These are phyloP conservation scores for Cardamine resedifolia DNA, from an alignment of 345 rosid genomes.

Conservation along the genomic window DNA sequence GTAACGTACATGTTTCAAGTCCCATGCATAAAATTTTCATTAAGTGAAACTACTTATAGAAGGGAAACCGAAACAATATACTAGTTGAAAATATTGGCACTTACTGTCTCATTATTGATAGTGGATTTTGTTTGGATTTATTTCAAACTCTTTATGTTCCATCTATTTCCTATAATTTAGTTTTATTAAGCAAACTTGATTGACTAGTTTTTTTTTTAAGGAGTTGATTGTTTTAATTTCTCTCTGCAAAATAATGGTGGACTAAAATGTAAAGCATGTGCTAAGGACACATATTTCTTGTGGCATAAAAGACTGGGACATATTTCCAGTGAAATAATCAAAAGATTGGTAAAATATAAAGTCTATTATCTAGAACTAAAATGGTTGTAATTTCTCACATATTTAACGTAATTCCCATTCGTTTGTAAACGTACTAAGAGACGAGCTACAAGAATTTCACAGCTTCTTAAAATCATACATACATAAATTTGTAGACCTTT, in stretches of 20 bases:
- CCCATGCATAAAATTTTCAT: no score
- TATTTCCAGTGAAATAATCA: background rate
- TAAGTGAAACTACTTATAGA: no score
- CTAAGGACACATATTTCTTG: background rate
- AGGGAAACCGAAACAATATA: background rate
- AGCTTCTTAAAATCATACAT: constrained; percentile 8
- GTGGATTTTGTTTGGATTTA: no score
- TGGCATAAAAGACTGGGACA: constrained; percentile 6
- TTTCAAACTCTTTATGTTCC: no score
- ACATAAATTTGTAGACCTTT: constrained; percentile 4
- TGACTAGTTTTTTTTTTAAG: background rate
- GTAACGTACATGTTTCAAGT: no score
- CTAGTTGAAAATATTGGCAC: background rate
- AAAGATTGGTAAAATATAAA: background rate
- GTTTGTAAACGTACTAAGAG: constrained; percentile 7
- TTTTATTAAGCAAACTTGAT: constrained; percentile 3
- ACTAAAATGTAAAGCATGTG: background rate
- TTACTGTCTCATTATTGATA: background rate
- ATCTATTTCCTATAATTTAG: no score
- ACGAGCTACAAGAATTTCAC: constrained; percentile 17
- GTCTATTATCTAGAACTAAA: no score
- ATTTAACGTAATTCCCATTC: no score
- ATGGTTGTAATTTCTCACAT: background rate
- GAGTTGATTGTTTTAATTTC: constrained; percentile 8
- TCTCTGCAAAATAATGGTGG: no score